phyloP scores from a whole-genome alignment of 2,329 filamentous ascomycete genomes.

The Ophiostoma tasmaniense region DNA sequence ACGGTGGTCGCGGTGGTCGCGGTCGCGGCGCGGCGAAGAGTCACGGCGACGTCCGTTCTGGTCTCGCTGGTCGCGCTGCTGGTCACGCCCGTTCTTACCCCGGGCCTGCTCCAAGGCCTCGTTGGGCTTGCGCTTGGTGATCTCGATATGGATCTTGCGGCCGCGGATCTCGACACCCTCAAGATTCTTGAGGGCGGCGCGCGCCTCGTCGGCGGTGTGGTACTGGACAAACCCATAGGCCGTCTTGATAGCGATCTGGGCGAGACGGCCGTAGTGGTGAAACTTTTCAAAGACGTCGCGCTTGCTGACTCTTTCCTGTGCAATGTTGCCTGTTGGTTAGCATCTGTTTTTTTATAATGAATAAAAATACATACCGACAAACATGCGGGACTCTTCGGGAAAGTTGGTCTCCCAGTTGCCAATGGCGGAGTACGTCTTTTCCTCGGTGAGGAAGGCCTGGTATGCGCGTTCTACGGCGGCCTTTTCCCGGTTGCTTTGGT shows the following conservation, averaged over 20 bases:
- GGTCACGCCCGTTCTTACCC: background rate
- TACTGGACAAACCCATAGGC: conserved; percentile 97
- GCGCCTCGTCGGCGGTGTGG: conserved; percentile 65
- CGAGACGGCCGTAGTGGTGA: conserved; percentile 72
- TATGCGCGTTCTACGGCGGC: conserved; percentile 46
- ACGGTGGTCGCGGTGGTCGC: conserved; percentile 8
- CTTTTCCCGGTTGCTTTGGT: conserved; percentile 14
- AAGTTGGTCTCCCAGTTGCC: conserved; percentile 70
- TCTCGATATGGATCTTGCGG: conserved; percentile 84
- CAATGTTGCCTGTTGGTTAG: conserved; percentile 64
- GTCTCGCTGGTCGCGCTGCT: background rate
- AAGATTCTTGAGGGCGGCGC: conserved; percentile 63
- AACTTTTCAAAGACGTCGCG: conserved; percentile 90
- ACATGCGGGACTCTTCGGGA: conserved; percentile 66
- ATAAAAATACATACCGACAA: conserved; percentile 55
- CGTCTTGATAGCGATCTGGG: conserved; percentile 93
- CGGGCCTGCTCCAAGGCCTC: background rate
- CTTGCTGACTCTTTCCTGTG: conserved; percentile 87
- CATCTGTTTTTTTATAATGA: background rate
- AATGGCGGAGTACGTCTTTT: conserved; percentile 66
- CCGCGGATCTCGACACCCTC: conserved; percentile 77
- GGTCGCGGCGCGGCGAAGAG: conserved; percentile 42
- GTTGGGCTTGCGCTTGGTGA: background rate
- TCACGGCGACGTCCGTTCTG: conserved; percentile 29
- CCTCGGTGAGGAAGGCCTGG: conserved; percentile 64